Percentiles rank a stretch among this genome's conserved stretches.
Conservation (phyloP, 1,139 yeast genomes). For the Scheffersomyces titani region DNA sequence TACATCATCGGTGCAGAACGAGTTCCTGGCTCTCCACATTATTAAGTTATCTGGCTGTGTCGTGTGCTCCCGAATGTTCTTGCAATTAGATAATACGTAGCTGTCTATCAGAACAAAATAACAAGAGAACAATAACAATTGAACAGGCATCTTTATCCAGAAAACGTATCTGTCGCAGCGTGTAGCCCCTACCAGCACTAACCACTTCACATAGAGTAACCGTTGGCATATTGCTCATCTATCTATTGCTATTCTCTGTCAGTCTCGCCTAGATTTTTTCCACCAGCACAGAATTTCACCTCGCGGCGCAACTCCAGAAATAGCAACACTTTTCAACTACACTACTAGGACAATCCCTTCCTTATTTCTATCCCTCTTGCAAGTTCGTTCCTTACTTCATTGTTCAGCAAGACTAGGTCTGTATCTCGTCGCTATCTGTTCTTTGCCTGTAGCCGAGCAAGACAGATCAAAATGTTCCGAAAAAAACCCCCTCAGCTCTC, state of each 20-base stretch:
- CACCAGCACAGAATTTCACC: background rate
- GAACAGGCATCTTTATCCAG: background rate
- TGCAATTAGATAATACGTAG: background rate
- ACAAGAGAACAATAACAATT: background rate
- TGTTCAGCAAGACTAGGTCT: background rate
- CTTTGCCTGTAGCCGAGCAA: background rate
- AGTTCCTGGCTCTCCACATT: background rate
- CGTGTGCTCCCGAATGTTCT: background rate
- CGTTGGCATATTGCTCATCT: background rate
- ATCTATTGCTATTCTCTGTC: background rate
- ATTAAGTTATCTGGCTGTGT: background rate
- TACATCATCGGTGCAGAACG: background rate
- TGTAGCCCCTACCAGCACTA: background rate
- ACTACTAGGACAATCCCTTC: background rate
- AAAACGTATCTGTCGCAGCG: background rate
- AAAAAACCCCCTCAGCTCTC: constrained; percentile 57
- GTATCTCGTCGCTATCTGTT: background rate
- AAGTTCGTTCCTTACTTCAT: background rate
- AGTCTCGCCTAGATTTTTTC: constrained; percentile 1
- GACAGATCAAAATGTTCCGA: constrained; percentile 24
- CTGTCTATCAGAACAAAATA: background rate
- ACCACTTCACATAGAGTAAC: background rate
- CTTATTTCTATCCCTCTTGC: background rate
- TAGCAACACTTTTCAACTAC: background rate
- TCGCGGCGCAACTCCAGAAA: background rate